Evolutionary conservation across 78 protist genomes (phyloP), one percentile per base, ranked within the genome.

Genomic region (Anaeramoeba flamelloides): DNA sequence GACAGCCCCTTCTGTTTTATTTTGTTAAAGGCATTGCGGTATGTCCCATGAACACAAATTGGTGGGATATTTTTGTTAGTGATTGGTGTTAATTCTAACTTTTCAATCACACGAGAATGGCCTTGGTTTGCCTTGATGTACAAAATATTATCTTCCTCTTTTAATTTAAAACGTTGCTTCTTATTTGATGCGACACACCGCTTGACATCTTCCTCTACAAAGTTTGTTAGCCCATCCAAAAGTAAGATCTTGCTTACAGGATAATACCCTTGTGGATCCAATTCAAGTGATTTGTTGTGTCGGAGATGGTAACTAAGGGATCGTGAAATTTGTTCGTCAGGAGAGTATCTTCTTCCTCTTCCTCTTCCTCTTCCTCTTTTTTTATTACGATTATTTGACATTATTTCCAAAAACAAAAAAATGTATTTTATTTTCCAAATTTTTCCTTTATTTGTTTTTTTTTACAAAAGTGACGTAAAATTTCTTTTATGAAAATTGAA

Each of bases 21-120:
- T 2, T 0, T 0, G 22, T 22, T 3, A 64, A 2, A 33, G n/a
- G 31, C 36, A 30, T 1, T 2, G 34, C 0, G 0, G 79, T 78
- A 41, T 31, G 90, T 88, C 65, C 90, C 90, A 36, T 88, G 90
- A n/a, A 88, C 90, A 17, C 36, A 83, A 53, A 8, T 26, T 30
- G 38, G 65, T 8, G 81, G 74, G 2, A 0, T 4, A 36, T 1
- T 12, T 17, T 0, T 26, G 1, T 36, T 40, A 4, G 0, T 0
- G 36, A 87, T 0, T 1, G 4, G 37, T 36, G 0, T 37, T 36
- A 69, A n/a, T 1, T 8, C 32, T 12, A 4, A 26, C 36, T 2
- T 86, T 34, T 31, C 4, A 30, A 36, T 22, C 3, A 1, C 1
- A 33, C 77, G 30, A 30, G 91, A 22, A 78, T 88, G 90, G 37